Base-by-base conservation (phyloP, 371 early-diverging fungal genomes). In the Lichtheimia ornata region DNA sequence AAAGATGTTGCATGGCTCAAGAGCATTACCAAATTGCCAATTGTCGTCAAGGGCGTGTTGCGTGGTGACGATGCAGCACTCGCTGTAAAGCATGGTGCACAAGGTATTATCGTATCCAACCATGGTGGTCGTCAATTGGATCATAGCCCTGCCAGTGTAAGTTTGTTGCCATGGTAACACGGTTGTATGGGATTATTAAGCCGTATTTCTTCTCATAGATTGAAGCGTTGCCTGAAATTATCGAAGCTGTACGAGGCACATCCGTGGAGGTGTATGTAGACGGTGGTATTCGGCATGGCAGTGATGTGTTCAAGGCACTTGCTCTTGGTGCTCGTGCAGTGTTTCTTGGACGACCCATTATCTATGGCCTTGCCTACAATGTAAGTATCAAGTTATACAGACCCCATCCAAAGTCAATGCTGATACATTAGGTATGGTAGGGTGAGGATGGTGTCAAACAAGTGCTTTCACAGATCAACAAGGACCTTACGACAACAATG, bases 81-180 rank as follows among this genome's bases (percentile, higher is more conserved):
- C 20, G 91, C 92, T 2, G 84, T 84, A 5, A 15, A 75, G 53
- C 54, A 66, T 50, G 88, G 87, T 3, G 75, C 83, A 28, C 76
- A 74, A 11, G 92, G 84, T 18, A 84, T 92, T 35, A 78, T 89
- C 50, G 80, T 92, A 6, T 84, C 84, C 28, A 92, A 92, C 67
- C 92, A 92, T 65, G 92, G 91, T 47, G 92, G 91, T 3, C 75
- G 92, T 4, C 91, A 92, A 69, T 76, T 92, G 50, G 91, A 91
- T 58, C 65, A 73, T 11, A 58, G 72, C 1, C 74, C 74, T 44
- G 67, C 84, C 5, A 69, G 84, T 3, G 84, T 62, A 57, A 57
- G 60, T 53, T 28, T 13, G 2, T 35, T 35, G 9, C 1, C 9
- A 11, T 35, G 35, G 11, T 35, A 11, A 35, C 35, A 35, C 11